These are phyloP conservation scores for Syncephalastrum sp. DNA, from an alignment of 371 early-diverging fungal genomes.

Conservation along the genomic window DNA sequence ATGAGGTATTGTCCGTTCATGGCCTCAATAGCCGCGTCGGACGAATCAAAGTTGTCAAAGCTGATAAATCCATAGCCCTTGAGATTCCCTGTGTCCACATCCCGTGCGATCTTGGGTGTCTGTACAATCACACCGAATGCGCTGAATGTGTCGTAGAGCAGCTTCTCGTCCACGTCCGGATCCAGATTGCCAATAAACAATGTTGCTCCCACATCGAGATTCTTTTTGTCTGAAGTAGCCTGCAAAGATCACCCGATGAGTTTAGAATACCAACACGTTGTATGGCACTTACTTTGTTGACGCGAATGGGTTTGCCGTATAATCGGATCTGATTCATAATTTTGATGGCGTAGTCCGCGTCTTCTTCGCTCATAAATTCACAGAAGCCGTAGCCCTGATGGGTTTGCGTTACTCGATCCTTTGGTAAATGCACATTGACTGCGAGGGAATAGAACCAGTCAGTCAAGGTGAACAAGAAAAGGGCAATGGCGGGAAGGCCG, in stretches of 20 bases:
- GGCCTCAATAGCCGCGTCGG: constrained; percentile 95
- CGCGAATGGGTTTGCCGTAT: constrained; percentile 93
- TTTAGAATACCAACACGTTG: background rate
- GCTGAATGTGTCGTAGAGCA: constrained; percentile 94
- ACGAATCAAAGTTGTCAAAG: constrained; percentile 92
- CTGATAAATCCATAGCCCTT: constrained; percentile 96
- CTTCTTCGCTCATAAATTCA: constrained; percentile 92
- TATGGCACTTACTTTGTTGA: constrained; percentile 76
- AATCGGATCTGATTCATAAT: constrained; percentile 96
- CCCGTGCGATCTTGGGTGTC: constrained; percentile 89
- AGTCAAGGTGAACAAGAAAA: background rate
- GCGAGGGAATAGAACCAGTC: background rate
- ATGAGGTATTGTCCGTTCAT: constrained; percentile 97
- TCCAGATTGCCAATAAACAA: constrained; percentile 96
- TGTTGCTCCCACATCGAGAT: constrained; percentile 94
- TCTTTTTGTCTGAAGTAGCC: constrained; percentile 88
- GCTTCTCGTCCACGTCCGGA: constrained; percentile 91
- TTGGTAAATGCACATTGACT: constrained; percentile 95
- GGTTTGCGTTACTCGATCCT: constrained; percentile 93
- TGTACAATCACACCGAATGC: constrained; percentile 91
- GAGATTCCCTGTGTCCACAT: constrained; percentile 82
- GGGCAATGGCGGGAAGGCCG: background rate
- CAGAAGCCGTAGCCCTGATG: constrained; percentile 97
- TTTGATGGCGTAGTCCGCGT: constrained; percentile 96
- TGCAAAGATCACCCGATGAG: constrained; percentile 10